A percentile compares a stretch with the other conserved stretches of the same genome.
Evolutionary conservation across 108 stramenopile genomes (phyloP).

Genomic region (Hondaea fermentalgiana): DNA sequence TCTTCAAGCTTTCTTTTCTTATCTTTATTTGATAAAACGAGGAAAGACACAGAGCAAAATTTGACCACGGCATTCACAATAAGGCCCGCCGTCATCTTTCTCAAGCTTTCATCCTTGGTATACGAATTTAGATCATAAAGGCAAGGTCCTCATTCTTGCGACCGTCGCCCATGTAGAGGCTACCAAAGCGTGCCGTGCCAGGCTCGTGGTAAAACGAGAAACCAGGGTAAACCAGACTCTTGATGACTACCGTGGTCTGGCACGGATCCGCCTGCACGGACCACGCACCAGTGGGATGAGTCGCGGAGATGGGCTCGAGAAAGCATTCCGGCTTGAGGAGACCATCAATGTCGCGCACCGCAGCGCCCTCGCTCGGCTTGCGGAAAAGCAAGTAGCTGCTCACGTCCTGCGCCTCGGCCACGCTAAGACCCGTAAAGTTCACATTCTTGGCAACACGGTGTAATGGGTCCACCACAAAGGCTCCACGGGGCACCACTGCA

Average conservation of each 20-base stretch:
- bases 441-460: constrained; percentile 27
- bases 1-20: no score
- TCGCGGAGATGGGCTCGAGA: constrained; percentile 43
- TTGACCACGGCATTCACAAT: no score
- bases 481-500: constrained; percentile 27
- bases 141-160: constrained; percentile 43
- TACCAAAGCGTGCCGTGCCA: constrained; percentile 37
- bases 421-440: constrained; percentile 31
- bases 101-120: no score
- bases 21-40: no score
- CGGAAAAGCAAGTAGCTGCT: constrained; percentile 47
- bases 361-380: constrained; percentile 30
- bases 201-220: constrained; percentile 44
- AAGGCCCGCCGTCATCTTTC: no score
- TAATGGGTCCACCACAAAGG: constrained; percentile 28
- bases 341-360: constrained; percentile 37
- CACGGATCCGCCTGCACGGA: constrained; percentile 29
- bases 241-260: constrained; percentile 22
- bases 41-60: no score
- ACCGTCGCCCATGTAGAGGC: constrained; percentile 47
- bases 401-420: constrained; percentile 30
- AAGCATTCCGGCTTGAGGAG: constrained; percentile 39
- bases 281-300: constrained; percentile 41
- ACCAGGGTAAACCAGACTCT: constrained; percentile 45
- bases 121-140: constrained; percentile 36